A percentile compares a stretch with the other conserved stretches of the same genome.
Conservation (phyloP, 169 alveolate genomes). For the Plasmodium vivax region DNA sequence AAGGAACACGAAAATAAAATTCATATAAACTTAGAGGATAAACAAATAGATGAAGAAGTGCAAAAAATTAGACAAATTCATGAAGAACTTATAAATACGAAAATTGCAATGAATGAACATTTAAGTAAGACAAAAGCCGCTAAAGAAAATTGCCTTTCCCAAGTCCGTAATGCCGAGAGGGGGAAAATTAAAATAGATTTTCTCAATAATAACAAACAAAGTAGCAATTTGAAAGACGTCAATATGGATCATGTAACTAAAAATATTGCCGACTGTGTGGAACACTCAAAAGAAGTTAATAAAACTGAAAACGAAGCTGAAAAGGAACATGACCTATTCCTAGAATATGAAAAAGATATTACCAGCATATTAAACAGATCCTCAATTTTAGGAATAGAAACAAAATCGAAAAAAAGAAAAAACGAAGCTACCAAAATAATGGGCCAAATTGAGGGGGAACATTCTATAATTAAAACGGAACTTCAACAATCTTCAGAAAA, state of each 20-base stretch:
- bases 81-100: not conserved
- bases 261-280: not conserved
- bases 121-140: not conserved
- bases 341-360: not conserved
- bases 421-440: not conserved
- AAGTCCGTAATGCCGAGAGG: not conserved
- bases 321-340: not conserved
- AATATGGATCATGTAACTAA: not conserved
- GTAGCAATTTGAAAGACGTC: not conserved
- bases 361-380: not conserved
- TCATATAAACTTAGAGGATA: not conserved
- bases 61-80: not conserved
- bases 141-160: not conserved
- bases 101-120: not conserved
- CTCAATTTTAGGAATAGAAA: not conserved
- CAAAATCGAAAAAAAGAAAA: constrained; percentile 7
- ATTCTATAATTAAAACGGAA: not conserved
- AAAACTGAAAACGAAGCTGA: not conserved
- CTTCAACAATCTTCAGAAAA: not conserved
- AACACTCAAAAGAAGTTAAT: not conserved
- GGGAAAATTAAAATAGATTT: not conserved
- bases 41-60: constrained; percentile 3
- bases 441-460: not conserved
- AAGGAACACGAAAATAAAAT: not conserved
- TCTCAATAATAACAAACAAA: not conserved